These are phyloP conservation scores for Aspergillus sp. DNA, from an alignment of 2,329 filamentous ascomycete genomes.

Conservation along the genomic window DNA sequence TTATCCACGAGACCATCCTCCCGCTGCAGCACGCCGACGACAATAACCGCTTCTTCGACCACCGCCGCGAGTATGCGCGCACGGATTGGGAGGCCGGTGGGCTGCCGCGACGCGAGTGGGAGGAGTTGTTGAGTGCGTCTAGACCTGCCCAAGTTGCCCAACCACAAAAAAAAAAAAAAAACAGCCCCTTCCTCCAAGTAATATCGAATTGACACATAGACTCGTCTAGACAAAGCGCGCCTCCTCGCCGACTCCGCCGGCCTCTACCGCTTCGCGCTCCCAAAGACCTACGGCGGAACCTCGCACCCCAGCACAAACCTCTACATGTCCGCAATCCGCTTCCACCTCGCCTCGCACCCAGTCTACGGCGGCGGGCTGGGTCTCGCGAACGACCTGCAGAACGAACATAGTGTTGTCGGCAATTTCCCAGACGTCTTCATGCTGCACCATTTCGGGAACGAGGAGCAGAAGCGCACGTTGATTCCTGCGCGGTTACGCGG, in stretches of 20 bases:
- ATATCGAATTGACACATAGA: no score
- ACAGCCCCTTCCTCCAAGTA: no score
- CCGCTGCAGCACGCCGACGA: slow-evolving; percentile 55
- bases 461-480: slow-evolving; percentile 58
- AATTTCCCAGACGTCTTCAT: slow-evolving; percentile 68
- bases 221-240: slow-evolving; percentile 45
- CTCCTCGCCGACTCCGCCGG: slow-evolving; percentile 62
- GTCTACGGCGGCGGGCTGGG: slow-evolving; percentile 53
- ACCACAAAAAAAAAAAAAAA: no score
- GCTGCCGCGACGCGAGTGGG: slow-evolving; percentile 63
- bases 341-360: slow-evolving; percentile 60
- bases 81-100: slow-evolving; percentile 65
- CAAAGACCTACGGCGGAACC: slow-evolving; percentile 59
- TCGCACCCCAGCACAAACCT: slow-evolving; percentile 54
- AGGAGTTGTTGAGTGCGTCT: slow-evolving; percentile 45
- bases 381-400: slow-evolving; percentile 67
- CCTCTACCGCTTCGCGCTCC: slow-evolving; percentile 64
- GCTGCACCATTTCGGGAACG: slow-evolving; percentile 64
- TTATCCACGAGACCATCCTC: slow-evolving; percentile 57
- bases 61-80: slow-evolving; percentile 64
- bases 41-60: slow-evolving; percentile 69
- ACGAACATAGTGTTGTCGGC: slow-evolving; percentile 65
- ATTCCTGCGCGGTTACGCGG: slow-evolving; percentile 59
- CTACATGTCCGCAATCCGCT: slow-evolving; percentile 66
- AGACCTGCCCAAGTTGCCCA: no score